phyloP scores from a whole-genome alignment of 2,329 filamentous ascomycete species.

The Colletotrichum camelliae region DNA sequence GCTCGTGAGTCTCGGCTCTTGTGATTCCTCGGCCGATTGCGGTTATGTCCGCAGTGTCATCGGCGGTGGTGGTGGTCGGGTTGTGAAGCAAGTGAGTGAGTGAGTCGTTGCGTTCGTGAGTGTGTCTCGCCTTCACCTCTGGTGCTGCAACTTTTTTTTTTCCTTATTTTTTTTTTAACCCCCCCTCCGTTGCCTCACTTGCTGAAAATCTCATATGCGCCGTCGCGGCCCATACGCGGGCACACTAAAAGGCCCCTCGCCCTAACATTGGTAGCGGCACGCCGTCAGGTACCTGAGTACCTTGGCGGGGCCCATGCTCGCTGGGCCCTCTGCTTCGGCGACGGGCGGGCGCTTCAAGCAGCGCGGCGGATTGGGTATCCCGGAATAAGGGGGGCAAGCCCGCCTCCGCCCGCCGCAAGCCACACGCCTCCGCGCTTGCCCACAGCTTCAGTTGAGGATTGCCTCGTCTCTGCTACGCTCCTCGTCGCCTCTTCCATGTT shows the following conservation, averaged over 20 bases:
- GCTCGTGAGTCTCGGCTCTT: not conserved
- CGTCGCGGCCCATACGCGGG: not conserved
- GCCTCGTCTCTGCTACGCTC: not conserved
- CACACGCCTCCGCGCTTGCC: not conserved
- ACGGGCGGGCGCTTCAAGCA: not conserved
- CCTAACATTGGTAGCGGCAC: not conserved
- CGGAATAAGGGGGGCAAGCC: conserved; percentile 1
- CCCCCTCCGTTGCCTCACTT: not conserved
- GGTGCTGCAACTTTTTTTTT: not conserved
- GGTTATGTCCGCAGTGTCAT: not conserved
- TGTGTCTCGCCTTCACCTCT: not conserved
- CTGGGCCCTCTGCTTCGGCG: not conserved
- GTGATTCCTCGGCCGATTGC: not conserved
- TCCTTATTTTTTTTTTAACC: not conserved
- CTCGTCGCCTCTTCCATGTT: not conserved
- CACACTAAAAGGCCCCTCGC: not conserved
- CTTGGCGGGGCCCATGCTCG: conserved; percentile 13
- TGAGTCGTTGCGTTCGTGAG: conserved; percentile 1
- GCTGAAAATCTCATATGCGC: not conserved
- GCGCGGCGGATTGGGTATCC: not conserved
- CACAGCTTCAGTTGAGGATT: not conserved
- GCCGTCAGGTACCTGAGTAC: conserved; percentile 1
- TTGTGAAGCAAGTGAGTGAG: not conserved
- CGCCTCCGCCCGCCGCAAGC: conserved; percentile 5
- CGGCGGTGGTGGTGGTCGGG: not conserved